These are phyloP conservation scores for Cyamopsis tetragonoloba DNA, from an alignment of 306 rosid species.

Conservation along the genomic window DNA sequence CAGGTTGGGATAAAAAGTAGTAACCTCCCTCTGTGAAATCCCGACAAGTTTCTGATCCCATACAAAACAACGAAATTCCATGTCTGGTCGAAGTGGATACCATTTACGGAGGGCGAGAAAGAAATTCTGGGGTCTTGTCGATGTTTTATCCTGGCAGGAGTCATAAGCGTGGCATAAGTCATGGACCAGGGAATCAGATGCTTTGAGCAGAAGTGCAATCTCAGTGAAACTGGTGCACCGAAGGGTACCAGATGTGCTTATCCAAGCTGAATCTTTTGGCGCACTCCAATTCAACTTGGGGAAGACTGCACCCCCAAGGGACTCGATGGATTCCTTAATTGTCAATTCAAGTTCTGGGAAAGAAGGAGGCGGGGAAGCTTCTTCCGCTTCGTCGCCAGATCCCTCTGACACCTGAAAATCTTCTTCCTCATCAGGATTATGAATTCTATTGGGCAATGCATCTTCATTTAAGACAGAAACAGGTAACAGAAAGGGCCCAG, in stretches of 20 bases:
- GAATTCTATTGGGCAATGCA: slow-evolving; percentile 73
- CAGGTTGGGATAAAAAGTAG: slow-evolving; percentile 63
- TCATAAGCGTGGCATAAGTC: slow-evolving; percentile 83
- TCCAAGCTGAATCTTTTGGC: slow-evolving; percentile 86
- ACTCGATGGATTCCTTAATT: slow-evolving; percentile 56
- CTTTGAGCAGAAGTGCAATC: slow-evolving; percentile 60
- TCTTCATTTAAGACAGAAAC: slow-evolving; percentile 66
- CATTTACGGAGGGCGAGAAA: slow-evolving; percentile 75
- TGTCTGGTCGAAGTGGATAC: slow-evolving; percentile 63
- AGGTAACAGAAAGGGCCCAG: slow-evolving; percentile 66
- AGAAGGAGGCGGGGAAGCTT: slow-evolving; percentile 46
- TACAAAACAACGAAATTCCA: slow-evolving; percentile 83
- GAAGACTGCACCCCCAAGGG: slow-evolving; percentile 72
- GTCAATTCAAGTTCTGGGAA: slow-evolving; percentile 73
- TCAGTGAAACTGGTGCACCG: slow-evolving; percentile 64
- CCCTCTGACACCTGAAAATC: slow-evolving; percentile 70
- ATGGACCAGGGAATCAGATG: slow-evolving; percentile 77
- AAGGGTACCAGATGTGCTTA: slow-evolving; percentile 51
- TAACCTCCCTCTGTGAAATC: slow-evolving; percentile 71
- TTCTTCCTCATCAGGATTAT: slow-evolving; percentile 54
- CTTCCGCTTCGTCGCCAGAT: slow-evolving; percentile 57
- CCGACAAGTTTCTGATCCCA: slow-evolving; percentile 43
- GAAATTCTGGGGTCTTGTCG: slow-evolving; percentile 51
- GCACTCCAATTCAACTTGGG: slow-evolving; percentile 92
- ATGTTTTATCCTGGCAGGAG: slow-evolving; percentile 54